phyloP scores from a whole-genome alignment of 352 stramenopile species.

The Phytophthora sojae region DNA sequence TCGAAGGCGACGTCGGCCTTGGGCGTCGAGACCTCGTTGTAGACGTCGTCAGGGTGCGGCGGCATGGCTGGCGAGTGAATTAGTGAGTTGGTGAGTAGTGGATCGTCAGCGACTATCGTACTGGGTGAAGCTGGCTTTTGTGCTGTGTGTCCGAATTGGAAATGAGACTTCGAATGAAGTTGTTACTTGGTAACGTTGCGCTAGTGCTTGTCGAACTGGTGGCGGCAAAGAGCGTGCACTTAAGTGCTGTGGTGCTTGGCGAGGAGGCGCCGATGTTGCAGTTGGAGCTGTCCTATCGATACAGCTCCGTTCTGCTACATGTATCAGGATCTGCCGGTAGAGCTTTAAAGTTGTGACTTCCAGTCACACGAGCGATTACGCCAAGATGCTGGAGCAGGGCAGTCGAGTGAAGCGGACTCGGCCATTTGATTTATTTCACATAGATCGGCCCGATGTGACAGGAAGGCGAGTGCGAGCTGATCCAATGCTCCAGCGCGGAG shows the following conservation, averaged over 20 bases:
- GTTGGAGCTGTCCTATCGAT: background rate
- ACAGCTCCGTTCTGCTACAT: background rate
- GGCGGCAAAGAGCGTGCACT: background rate
- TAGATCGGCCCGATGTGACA: constrained; percentile 15
- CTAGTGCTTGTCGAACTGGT: too few species aligned
- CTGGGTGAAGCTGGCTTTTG: too few species aligned
- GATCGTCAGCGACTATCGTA: too few species aligned
- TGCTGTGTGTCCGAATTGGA: too few species aligned
- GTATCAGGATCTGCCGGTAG: background rate
- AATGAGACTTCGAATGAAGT: too few species aligned
- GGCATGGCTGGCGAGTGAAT: constrained; percentile 20
- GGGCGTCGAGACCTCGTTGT: constrained; percentile 20
- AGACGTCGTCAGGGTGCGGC: constrained; percentile 10
- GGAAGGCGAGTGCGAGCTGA: background rate
- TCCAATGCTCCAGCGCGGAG: too few species aligned
- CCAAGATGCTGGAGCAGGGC: background rate
- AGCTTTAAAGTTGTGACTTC: too few species aligned
- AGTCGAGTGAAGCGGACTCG: background rate
- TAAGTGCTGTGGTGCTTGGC: background rate
- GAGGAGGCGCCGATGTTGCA: background rate
- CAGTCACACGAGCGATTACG: constrained; percentile 11
- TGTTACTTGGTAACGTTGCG: too few species aligned
- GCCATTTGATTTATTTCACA: constrained; percentile 29
- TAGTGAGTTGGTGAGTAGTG: too few species aligned
- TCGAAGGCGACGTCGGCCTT: constrained; percentile 20